Base-by-base conservation (phyloP, 129 eudicot genomes). In the Escallonia rubra region DNA sequence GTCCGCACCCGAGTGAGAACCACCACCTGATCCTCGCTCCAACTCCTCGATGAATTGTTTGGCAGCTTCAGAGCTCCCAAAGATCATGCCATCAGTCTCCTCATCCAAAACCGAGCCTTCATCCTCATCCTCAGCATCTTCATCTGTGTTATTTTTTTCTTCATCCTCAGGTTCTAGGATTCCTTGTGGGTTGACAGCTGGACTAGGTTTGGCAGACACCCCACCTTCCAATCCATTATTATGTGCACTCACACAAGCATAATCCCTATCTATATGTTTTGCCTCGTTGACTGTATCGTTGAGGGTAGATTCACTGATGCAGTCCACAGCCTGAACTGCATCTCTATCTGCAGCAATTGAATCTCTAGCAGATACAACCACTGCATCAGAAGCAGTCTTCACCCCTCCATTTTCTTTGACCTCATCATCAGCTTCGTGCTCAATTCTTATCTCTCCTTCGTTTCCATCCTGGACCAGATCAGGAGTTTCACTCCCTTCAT, bases 41-140 rank as follows among this genome's bases (percentile, higher is more conserved):
- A 92, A 61, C 54, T 78, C 95, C 72, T 93, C 92, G 48, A 89
- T 76, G 67, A 81, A 80, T 75, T 79, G 80, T 59, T 74, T 82
- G 10, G 98, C 90, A 52, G 95, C 87, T 69, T 73, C 88, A 14
- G 96, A 85, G 72, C 84, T 75, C 66, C 87, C 91, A 62, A 86
- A 86, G 34, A 80, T 68, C 74, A 78, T 66, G 12, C 57, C 90
- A 57, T 91, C 95, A 8, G 83, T 66, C 38, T 84, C 96, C 57
- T 66, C 95, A 46, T 89, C 95, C 42, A 89, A 77, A 60, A 59
- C 74, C 13, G 83, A 74, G 53, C 52, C 80, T 62, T 86, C 82
- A 68, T 16, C 41, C 10, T 78, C 71, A 16, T 59, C 82, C 66
- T 73, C 88, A 55, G 69, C 90, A 64, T 72, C 86, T 62, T 74